These are phyloP conservation scores for Testicularia cyperi DNA, from an alignment of 1,284 basidiomycete genomes.

Conservation along the genomic window DNA sequence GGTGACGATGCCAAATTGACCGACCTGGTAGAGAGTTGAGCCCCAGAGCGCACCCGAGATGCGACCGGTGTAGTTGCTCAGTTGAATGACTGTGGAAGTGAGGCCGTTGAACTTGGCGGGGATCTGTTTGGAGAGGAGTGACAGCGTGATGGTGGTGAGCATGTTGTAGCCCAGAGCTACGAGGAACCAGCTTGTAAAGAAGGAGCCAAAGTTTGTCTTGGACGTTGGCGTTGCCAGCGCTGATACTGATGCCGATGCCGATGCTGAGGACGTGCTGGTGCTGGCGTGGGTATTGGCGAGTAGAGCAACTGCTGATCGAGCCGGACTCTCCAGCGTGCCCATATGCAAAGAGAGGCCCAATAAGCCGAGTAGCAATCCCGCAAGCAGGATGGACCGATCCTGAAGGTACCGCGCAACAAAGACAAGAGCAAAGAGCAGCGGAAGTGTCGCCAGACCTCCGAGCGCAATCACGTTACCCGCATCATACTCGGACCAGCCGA, in stretches of 20 bases:
- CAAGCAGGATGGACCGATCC: constrained; percentile 31
- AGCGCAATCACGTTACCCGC: constrained; percentile 41
- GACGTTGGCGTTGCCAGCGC: no score
- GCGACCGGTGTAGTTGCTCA: constrained; percentile 34
- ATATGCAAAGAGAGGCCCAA: constrained; percentile 34
- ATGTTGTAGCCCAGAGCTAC: constrained; percentile 31
- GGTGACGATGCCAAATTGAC: constrained; percentile 33
- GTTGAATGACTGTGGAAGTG: constrained; percentile 33
- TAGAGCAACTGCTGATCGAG: constrained; percentile 9
- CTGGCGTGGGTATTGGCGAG: no score
- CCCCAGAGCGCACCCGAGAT: constrained; percentile 38
- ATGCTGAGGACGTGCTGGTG: no score
- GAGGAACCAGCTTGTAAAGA: constrained; percentile 40
- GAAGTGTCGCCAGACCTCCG: constrained; percentile 32
- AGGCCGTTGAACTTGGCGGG: constrained; percentile 38
- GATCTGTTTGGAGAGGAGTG: constrained; percentile 35
- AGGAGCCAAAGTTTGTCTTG: constrained; percentile 29
- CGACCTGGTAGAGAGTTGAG: constrained; percentile 32
- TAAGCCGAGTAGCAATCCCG: constrained; percentile 26
- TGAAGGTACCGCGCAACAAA: constrained; percentile 30
- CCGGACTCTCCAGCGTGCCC: constrained; percentile 26
- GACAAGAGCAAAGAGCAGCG: constrained; percentile 33
- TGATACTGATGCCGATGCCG: no score
- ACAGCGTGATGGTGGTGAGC: constrained; percentile 37
- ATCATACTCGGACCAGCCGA: constrained; percentile 37